phyloP scores from a whole-genome alignment of 306 rosid genomes.

The Cotoneaster glaucophyllus region DNA sequence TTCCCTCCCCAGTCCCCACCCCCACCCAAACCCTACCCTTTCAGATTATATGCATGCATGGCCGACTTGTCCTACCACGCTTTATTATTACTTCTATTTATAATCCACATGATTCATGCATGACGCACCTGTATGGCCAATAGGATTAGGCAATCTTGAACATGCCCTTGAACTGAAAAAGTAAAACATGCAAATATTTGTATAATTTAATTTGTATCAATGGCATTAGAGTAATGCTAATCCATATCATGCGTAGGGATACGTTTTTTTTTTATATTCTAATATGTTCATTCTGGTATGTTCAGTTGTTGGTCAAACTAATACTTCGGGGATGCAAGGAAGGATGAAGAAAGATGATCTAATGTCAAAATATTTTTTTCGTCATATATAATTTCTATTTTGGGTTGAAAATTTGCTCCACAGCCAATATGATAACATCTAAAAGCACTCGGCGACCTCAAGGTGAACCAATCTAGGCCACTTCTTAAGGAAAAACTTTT shows the following conservation, averaged over 20 bases:
- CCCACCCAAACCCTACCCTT: background rate
- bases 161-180: background rate
- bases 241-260: background rate
- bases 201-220: background rate
- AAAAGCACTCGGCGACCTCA: background rate
- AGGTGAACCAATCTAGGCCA: background rate
- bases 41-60: background rate
- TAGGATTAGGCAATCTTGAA: background rate
- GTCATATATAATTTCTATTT: background rate
- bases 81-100: background rate
- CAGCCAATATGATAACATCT: background rate
- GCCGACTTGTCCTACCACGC: constrained; percentile 9
- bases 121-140: background rate
- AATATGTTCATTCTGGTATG: background rate
- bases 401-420: background rate
- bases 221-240: background rate
- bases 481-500: background rate
- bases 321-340: too few relatives aligned
- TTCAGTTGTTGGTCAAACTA: background rate
- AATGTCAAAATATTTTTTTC: background rate
- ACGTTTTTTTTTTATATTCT: too few relatives aligned
- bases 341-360: background rate
- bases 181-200: background rate
- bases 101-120: background rate
- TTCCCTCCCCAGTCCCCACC: background rate